These are phyloP conservation scores for Graphilbum sp. DNA, from an alignment of 2,329 filamentous ascomycete species.

Conservation along the genomic window DNA sequence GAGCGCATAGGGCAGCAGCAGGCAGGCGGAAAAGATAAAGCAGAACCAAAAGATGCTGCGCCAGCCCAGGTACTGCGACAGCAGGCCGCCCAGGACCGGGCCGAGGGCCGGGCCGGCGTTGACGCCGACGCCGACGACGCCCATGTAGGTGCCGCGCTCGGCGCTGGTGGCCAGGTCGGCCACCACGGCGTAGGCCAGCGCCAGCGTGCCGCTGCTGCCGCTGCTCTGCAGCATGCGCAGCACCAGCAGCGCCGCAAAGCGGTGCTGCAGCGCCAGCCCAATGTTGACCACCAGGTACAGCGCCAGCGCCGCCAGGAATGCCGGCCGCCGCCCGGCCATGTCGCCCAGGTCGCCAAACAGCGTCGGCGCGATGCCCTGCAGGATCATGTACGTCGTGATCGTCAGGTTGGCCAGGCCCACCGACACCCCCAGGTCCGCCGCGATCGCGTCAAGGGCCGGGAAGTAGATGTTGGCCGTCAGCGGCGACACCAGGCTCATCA, in stretches of 20 bases:
- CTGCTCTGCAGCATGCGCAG: slow-evolving; percentile 46
- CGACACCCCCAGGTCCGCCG: slow-evolving; percentile 21
- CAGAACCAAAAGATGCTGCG: slow-evolving; percentile 56
- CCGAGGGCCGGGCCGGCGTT: slow-evolving; percentile 38
- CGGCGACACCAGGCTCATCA: slow-evolving; percentile 38
- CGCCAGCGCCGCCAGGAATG: slow-evolving; percentile 39
- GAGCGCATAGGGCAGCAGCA: slow-evolving; percentile 36
- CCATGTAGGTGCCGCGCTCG: slow-evolving; percentile 60
- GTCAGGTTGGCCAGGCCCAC: slow-evolving; percentile 29
- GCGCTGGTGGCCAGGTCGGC: slow-evolving; percentile 53
- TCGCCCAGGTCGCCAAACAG: slow-evolving; percentile 48
- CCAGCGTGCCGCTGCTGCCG: slow-evolving; percentile 53
- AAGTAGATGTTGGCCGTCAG: slow-evolving; percentile 44
- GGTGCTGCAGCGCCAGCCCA: slow-evolving; percentile 39
- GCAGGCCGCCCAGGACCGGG: slow-evolving; percentile 46
- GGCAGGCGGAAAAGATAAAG: slow-evolving; percentile 33
- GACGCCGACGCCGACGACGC: slow-evolving; percentile 41
- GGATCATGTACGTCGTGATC: slow-evolving; percentile 45
- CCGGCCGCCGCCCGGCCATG: slow-evolving; percentile 41
- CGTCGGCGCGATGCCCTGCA: slow-evolving; percentile 45
- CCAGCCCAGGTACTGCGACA: slow-evolving; percentile 50
- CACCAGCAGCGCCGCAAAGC: slow-evolving; percentile 40
- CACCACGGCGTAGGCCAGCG: slow-evolving; percentile 53
- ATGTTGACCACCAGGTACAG: slow-evolving; percentile 44
- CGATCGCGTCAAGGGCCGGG: slow-evolving; percentile 23